phyloP scores from a whole-genome alignment of 2,329 filamentous ascomycete species.

The Zalaria obscura region DNA sequence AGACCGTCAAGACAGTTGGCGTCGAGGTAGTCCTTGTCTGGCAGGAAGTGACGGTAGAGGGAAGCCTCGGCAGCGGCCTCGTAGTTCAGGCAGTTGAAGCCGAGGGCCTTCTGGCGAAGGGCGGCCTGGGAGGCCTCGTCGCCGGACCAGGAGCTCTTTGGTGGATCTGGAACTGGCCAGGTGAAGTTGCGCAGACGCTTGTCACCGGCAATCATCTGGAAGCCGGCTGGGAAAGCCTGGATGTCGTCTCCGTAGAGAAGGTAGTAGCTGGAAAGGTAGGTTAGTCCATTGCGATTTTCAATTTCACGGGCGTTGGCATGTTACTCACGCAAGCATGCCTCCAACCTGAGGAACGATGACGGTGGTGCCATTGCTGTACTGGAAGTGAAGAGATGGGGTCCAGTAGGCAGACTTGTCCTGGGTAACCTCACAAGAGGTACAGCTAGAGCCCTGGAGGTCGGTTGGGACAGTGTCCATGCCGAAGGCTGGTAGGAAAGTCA shows the following conservation, averaged over 20 bases:
- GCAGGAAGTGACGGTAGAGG: constrained; percentile 68
- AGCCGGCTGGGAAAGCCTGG: constrained; percentile 59
- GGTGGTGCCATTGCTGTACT: constrained; percentile 50
- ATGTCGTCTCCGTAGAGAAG: constrained; percentile 54
- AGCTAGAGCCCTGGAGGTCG: constrained; percentile 46
- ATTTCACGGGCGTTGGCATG: background rate
- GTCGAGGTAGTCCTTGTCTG: constrained; percentile 67
- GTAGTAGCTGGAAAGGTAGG: constrained; percentile 54
- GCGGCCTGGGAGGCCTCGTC: constrained; percentile 54
- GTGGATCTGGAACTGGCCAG: constrained; percentile 49
- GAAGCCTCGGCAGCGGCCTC: constrained; percentile 49
- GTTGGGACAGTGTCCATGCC: constrained; percentile 40
- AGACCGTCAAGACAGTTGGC: constrained; percentile 69
- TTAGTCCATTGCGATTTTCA: constrained; percentile 2
- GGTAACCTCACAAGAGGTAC: constrained; percentile 67
- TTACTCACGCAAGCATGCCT: constrained; percentile 69
- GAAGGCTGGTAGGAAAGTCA: constrained; percentile 41
- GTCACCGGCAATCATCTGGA: constrained; percentile 72
- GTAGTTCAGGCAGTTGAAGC: constrained; percentile 95
- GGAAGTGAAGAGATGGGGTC: constrained; percentile 64
- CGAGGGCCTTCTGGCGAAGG: constrained; percentile 66
- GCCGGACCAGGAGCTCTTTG: constrained; percentile 56
- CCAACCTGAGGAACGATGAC: constrained; percentile 61
- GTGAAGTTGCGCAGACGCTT: constrained; percentile 54
- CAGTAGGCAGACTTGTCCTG: constrained; percentile 85